Percentiles rank a stretch among this genome's conserved stretches.
These are phyloP conservation scores for Guillardia theta DNA, from an alignment of 78 protist genomes.

Conservation along the genomic window DNA sequence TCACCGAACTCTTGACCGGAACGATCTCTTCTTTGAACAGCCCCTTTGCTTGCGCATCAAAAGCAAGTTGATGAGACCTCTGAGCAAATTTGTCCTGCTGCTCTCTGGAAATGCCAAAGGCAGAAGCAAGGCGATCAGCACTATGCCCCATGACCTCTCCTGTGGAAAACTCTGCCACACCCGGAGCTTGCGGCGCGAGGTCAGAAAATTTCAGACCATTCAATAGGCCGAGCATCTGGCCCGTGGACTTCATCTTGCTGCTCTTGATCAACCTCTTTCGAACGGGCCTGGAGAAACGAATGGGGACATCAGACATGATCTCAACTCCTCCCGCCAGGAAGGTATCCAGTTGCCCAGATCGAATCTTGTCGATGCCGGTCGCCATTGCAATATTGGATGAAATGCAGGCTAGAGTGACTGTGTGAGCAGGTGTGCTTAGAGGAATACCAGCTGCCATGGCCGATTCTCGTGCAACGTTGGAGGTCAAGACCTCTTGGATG, in stretches of 20 bases:
- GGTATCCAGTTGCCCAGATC: background rate
- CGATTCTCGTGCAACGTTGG: conserved; percentile 55
- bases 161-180: conserved; percentile 67
- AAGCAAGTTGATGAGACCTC: conserved; percentile 67
- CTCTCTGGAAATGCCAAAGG: conserved; percentile 77
- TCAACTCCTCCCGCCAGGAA: conserved; percentile 59
- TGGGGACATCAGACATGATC: conserved; percentile 65
- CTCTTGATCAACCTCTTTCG: conserved; percentile 43
- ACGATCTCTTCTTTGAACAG: background rate
- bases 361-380: background rate
- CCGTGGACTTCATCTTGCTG: background rate
- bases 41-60: conserved; percentile 64
- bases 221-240: background rate
- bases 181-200: conserved; percentile 63
- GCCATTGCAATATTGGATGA: conserved; percentile 51
- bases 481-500: conserved; percentile 31
- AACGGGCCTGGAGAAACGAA: conserved; percentile 40
- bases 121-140: conserved; percentile 78
- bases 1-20: background rate
- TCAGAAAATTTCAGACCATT: background rate
- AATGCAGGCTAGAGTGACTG: conserved; percentile 67
- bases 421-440: conserved; percentile 55
- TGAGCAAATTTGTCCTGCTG: conserved; percentile 84
- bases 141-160: conserved; percentile 82
- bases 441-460: conserved; percentile 65